Evolutionary conservation across 2,329 filamentous ascomycete genomes (phyloP), one percentile per base, ranked within the genome.

Genomic region (Colletotrichum neosansevieriae): DNA sequence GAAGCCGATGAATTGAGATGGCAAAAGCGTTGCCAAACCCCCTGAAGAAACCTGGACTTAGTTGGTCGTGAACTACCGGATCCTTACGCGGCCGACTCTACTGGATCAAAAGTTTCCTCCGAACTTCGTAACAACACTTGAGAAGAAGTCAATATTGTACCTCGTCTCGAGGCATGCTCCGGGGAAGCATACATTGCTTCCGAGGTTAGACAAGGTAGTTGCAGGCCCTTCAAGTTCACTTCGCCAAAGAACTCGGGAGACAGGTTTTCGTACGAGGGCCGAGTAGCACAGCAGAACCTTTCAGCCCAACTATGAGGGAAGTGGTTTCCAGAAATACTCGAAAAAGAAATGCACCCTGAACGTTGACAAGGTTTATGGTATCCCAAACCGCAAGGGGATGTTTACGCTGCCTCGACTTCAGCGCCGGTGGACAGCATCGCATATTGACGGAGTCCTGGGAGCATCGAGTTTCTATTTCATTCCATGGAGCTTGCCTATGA

Each of bases 231-330:
- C 21, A 36, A 44, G 38, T 21, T 49, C 6, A 19, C 19, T 29
- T n/a, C 47, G 29, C n/a, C 34, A 29, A n/a, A 45, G 24, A 45
- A 13, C 32, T 32, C 38, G 19, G 15, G 40, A 42, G 21, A 53
- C 24, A 19, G 11, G 19, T 15, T 45, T 67, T 44, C 5, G 51
- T 19, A 24, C 19, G 13, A 21, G 45, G n/a, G 38, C 12, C 36
- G 24, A 34, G 47, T 59, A 17, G 53, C 60, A 68, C 60, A 54
- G 13, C 32, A 49, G 53, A 40, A 40, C 7, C 5, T 38, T 24
- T 42, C 34, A 24, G 9, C 21, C 44, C 38, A 32, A 59, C 17
- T 7, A 6, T 21, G 15, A 40, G 5, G 15, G 40, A 49, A 49
- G 4, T 13, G 4, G 13, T 15, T 38, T 38, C 36, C 12, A 38